A percentile compares a stretch with the other conserved stretches of the same genome.
Conservation (phyloP, 768 basidiomycete species). For the Ramaria sp. region DNA sequence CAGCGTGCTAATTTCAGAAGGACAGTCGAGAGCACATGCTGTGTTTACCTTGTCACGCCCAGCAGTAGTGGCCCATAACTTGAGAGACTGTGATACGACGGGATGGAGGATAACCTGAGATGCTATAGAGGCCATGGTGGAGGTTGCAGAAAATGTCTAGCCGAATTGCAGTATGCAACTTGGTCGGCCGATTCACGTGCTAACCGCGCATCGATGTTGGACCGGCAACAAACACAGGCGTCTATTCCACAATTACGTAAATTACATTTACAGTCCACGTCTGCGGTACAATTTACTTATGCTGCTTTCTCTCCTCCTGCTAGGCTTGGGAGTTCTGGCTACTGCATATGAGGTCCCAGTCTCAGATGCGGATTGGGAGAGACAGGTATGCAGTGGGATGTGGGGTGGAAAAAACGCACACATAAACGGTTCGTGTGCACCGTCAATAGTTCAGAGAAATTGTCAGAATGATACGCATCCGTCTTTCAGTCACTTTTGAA, state of each 20-base stretch:
- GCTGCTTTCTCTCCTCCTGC: not conserved
- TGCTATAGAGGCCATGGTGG: slow-evolving; percentile 33
- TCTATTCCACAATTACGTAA: too few relatives aligned
- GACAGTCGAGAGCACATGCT: slow-evolving; percentile 3
- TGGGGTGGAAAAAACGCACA: slow-evolving; percentile 70
- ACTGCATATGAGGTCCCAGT: slow-evolving; percentile 55
- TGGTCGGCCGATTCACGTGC: slow-evolving; percentile 1
- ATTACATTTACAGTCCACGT: not conserved
- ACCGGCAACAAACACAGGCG: too few relatives aligned
- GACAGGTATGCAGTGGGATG: slow-evolving; percentile 95
- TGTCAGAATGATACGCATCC: not conserved
- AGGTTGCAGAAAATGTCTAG: not conserved
- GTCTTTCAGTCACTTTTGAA: slow-evolving; percentile 57
- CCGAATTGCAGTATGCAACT: not conserved
- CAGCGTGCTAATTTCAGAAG: not conserved
- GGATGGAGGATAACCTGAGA: slow-evolving; percentile 85
- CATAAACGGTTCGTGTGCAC: slow-evolving; percentile 58
- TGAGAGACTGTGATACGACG: slow-evolving; percentile 60
- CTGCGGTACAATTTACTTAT: not conserved
- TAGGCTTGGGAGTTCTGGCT: not conserved
- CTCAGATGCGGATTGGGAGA: slow-evolving; percentile 66
- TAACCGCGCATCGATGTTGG: too few relatives aligned
- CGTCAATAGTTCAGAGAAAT: slow-evolving; percentile 13
- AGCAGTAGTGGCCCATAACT: slow-evolving; percentile 67
- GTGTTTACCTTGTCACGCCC: slow-evolving; percentile 80